phyloP scores from a whole-genome alignment of 2,329 filamentous ascomycete genomes.

The Hymenoscyphus occultus region DNA sequence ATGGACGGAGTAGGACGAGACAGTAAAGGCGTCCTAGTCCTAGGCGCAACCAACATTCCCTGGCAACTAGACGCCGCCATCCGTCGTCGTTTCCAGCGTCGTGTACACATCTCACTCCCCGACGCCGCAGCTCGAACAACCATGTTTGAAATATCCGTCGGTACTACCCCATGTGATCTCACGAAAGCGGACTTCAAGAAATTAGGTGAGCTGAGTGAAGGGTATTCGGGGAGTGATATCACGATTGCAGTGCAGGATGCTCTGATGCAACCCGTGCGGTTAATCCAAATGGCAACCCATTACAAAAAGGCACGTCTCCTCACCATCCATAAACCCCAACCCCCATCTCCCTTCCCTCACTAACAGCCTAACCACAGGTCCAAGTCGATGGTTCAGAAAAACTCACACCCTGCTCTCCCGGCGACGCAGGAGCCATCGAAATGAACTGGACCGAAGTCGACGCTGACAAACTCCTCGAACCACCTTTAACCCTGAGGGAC shows the following conservation, averaged over 20 bases:
- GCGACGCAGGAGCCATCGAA: constrained; percentile 79
- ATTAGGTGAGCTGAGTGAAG: constrained; percentile 79
- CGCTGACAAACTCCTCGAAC: constrained; percentile 80
- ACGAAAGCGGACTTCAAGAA: constrained; percentile 73
- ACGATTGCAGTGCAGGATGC: constrained; percentile 93
- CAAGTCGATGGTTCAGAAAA: constrained; percentile 64
- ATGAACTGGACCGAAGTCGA: constrained; percentile 92
- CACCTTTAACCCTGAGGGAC: constrained; percentile 82
- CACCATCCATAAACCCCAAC: not conserved
- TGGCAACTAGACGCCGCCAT: constrained; percentile 98
- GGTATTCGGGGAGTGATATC: constrained; percentile 96
- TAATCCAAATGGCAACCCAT: constrained; percentile 96
- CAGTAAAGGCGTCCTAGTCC: constrained; percentile 86
- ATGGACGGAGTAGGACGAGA: constrained; percentile 99
- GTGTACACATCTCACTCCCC: constrained; percentile 92
- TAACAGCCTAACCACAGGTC: constrained; percentile 50
- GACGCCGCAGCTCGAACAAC: constrained; percentile 82
- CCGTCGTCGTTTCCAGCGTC: constrained; percentile 88
- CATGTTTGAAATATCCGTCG: constrained; percentile 83
- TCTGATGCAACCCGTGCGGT: constrained; percentile 93
- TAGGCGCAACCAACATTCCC: constrained; percentile 96
- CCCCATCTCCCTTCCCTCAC: not conserved
- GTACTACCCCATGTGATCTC: constrained; percentile 84
- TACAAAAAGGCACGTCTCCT: constrained; percentile 73
- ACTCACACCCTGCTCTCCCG: constrained; percentile 89